Base-by-base conservation (phyloP, 495 filamentous ascomycete species). In the Tuber calosporum region DNA sequence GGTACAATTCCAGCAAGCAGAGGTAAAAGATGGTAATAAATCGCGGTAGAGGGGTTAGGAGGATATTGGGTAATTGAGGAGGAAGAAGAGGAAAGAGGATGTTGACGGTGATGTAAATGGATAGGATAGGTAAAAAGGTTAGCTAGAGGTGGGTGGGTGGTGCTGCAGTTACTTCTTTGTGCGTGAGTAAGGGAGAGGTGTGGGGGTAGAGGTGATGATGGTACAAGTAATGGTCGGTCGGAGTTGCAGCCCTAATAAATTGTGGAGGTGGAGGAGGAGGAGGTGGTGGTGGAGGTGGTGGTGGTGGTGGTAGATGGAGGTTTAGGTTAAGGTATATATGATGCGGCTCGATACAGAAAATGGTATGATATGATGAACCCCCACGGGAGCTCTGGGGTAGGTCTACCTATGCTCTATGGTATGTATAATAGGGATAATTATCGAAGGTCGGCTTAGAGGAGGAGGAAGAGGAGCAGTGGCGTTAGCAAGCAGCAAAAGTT, bases 1-100 rank as follows among this genome's bases (percentile, higher is more conserved):
- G 53, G 53, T 34, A 62, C 53, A 62, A 62, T 62, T 34, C 53
- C 53, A 62, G 53, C 26, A 62, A 62, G 53, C 53, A 34, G 53
- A 62, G 53, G 53, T 34, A 17, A 62, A 34, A 34, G 53, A 34
- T 62, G 26, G 53, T 17, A 34, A 34, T 26, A 34, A 62, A 34
- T 62, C 34, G 5, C 19, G 11, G 53, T 34, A 34, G 30, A 34
- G 53, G 53, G 26, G 19, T 62, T 62, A 62, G 13, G 53, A 19
- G 26, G 26, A 30, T 62, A 62, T 62, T 62, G 53, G 30, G 26
- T 62, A 34, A 62, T 62, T 62, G 53, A 34, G 5, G 53, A 15
- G 34, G 53, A 34, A 15, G 53, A 15, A 62, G 48, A 9, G n/a
- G 13, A 26, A 13, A 11, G 26, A 62, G 45, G 45, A 9, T 0